Percentiles rank a stretch among this genome's conserved stretches.
These are phyloP conservation scores for Candida sp. DNA, from an alignment of 1,139 yeast species.

Conservation along the genomic window DNA sequence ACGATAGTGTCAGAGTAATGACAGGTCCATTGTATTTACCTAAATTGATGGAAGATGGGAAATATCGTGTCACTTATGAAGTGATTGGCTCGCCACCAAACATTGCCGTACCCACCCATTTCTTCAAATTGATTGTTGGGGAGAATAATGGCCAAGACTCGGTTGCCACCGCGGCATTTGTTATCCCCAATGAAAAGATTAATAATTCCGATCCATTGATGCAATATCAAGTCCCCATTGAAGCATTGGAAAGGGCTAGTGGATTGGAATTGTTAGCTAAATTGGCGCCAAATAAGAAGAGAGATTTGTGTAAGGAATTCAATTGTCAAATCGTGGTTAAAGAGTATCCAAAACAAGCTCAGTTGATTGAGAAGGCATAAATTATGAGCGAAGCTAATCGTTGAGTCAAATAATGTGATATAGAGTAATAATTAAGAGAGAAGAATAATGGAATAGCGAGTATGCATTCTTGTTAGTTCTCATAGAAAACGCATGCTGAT, in stretches of 20 bases:
- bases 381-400: too few relatives aligned
- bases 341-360: constrained; percentile 60
- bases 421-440: too few relatives aligned
- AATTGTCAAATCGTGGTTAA: constrained; percentile 80
- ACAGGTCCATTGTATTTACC: constrained; percentile 96
- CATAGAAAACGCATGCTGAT: too few relatives aligned
- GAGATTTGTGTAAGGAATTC: constrained; percentile 75
- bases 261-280: constrained; percentile 80
- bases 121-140: constrained; percentile 86
- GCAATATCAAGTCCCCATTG: constrained; percentile 82
- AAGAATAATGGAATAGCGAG: too few relatives aligned
- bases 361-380: constrained; percentile 2
- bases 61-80: constrained; percentile 81
- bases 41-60: constrained; percentile 57
- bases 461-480: too few relatives aligned
- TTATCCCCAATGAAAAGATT: constrained; percentile 80
- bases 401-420: too few relatives aligned
- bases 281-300: constrained; percentile 57
- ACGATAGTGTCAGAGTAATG: constrained; percentile 74
- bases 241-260: constrained; percentile 80
- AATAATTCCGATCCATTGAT: constrained; percentile 68
- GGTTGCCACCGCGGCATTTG: constrained; percentile 87
- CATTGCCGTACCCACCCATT: constrained; percentile 97
- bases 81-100: constrained; percentile 97
- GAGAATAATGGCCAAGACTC: constrained; percentile 53